Base-by-base conservation (phyloP, 192 early-diverging fungal genomes). In the Cladochytrium replicatum region DNA sequence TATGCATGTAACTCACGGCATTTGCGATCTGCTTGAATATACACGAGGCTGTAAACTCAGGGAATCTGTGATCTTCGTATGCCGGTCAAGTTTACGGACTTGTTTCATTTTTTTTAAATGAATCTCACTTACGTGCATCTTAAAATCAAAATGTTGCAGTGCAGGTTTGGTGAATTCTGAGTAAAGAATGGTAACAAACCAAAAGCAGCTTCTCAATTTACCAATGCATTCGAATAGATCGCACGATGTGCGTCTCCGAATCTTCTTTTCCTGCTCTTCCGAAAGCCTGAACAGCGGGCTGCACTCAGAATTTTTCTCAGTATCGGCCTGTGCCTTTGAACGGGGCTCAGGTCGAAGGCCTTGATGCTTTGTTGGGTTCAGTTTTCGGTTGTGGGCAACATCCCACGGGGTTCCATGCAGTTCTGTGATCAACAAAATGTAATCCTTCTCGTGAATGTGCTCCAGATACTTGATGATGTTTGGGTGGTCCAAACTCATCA, bases 191-290 rank as follows among this genome's bases (percentile, higher is more conserved):
- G n/a, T n/a, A n/a, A n/a, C n/a, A n/a, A n/a, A n/a, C n/a, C n/a
- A n/a, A n/a, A n/a, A n/a, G n/a, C n/a, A n/a, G n/a, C n/a, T n/a
- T n/a, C n/a, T n/a, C n/a, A n/a, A n/a, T n/a, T n/a, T n/a, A n/a
- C n/a, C 70, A 13, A 74, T 74, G 49, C 71, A 74, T 57, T 74
- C 71, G 52, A 74, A 74, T 32, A 74, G 44, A 37, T 74, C 70
- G 42, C 66, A 74, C 3, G 61, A 54, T 2, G 71, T 69, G 23
- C 66, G 39, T 1, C 54, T 50, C 24, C 42, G 25, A 32, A 70
- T 72, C 13, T 26, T 31, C 29, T 54, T 62, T 37, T 72, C 61
- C 32, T 67, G 48, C n/a, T 68, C 67, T n/a, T n/a, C n/a, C 4
- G 63, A 39, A 21, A 63, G 38, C 13, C 57, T 13, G 38, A 41